Evolutionary conservation across 176 grass and related monocot genomes (phyloP), one percentile per base, ranked within the genome.

Genomic region (Oryza longistaminata): DNA sequence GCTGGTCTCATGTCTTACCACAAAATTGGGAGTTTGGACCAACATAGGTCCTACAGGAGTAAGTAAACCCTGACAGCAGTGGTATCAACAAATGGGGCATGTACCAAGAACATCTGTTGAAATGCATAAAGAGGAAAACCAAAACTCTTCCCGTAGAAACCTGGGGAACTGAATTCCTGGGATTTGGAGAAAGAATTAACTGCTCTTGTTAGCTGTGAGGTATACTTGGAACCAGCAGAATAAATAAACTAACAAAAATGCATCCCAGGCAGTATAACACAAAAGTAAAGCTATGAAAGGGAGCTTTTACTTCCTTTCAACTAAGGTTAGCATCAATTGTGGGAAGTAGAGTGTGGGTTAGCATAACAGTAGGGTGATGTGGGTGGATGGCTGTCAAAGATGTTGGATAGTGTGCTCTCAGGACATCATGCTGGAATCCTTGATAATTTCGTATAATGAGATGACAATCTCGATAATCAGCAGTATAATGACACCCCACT

Each of bases 401-500:
- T 46, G 37, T 71, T 80, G 69, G 16, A 50, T 80, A 55, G 48
- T 67, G 24, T 83, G 62, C 74, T 81, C 76, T 87, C 84, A 97
- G 83, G 89, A 78, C 68, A 87, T 85, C 76, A 93, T 84, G 80
- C 88, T 90, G 48, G 91, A 88, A 43, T 94, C 92, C 83, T 94
- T 89, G 58, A 92, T 45, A 70, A 97, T 94, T 80, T 97, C 90
- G 19, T 92, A 94, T 43, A 97, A 82, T 19, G 92, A 94, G 64
- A 97, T 92, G 77, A 78, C 84, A 81, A 90, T 97, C 88, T 94
- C 94, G 65, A 97, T 92, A 21, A 39, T 85, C 67, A 97, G 68
- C 9, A 97, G 85, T 83, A 94, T 83, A 77, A 97, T 94, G 86
- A 97, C 71, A 83, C 92, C 86, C 92, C 94, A 92, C 70, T 94